These are phyloP conservation scores for Vinca minor DNA, from an alignment of 257 asterid genomes.

Conservation along the genomic window DNA sequence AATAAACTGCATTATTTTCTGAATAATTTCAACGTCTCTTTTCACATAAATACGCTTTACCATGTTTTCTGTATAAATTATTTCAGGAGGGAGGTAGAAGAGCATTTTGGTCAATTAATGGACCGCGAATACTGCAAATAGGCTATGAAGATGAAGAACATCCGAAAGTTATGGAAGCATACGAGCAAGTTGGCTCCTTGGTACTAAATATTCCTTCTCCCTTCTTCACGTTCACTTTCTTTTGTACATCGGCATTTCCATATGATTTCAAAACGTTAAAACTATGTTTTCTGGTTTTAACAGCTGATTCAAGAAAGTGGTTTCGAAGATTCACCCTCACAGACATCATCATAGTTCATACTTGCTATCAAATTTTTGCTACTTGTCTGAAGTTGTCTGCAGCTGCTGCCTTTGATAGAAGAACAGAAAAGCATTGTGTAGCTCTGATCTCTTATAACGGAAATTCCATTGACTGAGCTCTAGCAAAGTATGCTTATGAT, in stretches of 20 bases:
- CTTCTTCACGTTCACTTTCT: not conserved
- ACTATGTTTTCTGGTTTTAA: slow-evolving; percentile 9
- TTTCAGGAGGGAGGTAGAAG: slow-evolving; percentile 81
- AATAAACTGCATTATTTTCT: not conserved
- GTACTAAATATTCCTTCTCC: slow-evolving; percentile 27
- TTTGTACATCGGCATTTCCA: not conserved
- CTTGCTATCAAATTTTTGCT: not conserved
- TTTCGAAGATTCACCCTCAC: slow-evolving; percentile 25
- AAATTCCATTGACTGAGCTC: not conserved
- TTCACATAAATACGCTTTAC: not conserved
- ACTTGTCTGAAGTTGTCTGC: not conserved
- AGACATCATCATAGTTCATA: slow-evolving; percentile 14
- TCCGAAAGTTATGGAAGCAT: slow-evolving; percentile 85
- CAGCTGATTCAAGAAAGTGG: slow-evolving; percentile 73
- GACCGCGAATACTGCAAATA: slow-evolving; percentile 80
- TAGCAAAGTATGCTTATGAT: too few relatives aligned
- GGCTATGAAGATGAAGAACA: slow-evolving; percentile 80
- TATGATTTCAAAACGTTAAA: slow-evolving; percentile 1
- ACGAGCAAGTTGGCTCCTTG: slow-evolving; percentile 87
- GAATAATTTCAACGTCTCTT: not conserved
- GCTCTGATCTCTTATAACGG: not conserved
- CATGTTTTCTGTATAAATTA: not conserved
- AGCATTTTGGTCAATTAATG: slow-evolving; percentile 93
- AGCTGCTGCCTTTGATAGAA: not conserved
- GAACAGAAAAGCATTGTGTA: not conserved